Percentiles rank a stretch among this genome's conserved stretches.
phyloP scores from a whole-genome alignment of 495 filamentous ascomycete species.

The Cladorrhinum samala region DNA sequence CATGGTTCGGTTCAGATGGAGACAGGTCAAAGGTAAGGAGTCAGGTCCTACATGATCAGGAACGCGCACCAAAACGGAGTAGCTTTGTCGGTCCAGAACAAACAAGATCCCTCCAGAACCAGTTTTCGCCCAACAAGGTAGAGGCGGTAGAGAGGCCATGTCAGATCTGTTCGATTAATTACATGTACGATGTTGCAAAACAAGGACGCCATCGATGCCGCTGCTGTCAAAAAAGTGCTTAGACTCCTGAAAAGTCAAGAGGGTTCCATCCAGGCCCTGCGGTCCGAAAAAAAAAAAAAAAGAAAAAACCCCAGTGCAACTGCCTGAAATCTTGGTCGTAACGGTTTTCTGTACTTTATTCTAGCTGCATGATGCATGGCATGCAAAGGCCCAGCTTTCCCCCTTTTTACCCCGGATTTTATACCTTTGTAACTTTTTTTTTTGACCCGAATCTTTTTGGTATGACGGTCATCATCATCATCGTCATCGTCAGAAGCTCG shows the following conservation, averaged over 20 bases:
- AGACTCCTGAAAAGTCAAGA: too few species aligned
- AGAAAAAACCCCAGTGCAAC: too few species aligned
- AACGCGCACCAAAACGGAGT: background rate
- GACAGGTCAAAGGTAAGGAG: background rate
- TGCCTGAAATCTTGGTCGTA: slow-evolving; percentile 6
- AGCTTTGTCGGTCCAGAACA: background rate
- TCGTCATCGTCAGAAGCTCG: background rate
- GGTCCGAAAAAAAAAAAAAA: slow-evolving; percentile 19
- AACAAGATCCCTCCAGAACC: background rate
- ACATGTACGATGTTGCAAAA: background rate
- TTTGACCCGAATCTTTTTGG: background rate
- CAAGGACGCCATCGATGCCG: background rate
- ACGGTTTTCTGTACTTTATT: background rate
- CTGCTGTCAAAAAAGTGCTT: background rate
- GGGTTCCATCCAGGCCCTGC: slow-evolving; percentile 23
- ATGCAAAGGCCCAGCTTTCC: background rate
- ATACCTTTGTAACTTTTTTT: too few species aligned
- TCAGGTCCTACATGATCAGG: slow-evolving; percentile 4
- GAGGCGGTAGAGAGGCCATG: too few species aligned
- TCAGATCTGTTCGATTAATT: too few species aligned
- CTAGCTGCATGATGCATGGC: background rate
- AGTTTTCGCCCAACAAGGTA: background rate
- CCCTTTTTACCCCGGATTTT: background rate
- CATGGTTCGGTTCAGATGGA: background rate
- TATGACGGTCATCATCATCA: background rate